A percentile compares a stretch with the other conserved stretches of the same genome.
phyloP scores from a whole-genome alignment of 306 rosid species.

The Gastrolobium villosum region DNA sequence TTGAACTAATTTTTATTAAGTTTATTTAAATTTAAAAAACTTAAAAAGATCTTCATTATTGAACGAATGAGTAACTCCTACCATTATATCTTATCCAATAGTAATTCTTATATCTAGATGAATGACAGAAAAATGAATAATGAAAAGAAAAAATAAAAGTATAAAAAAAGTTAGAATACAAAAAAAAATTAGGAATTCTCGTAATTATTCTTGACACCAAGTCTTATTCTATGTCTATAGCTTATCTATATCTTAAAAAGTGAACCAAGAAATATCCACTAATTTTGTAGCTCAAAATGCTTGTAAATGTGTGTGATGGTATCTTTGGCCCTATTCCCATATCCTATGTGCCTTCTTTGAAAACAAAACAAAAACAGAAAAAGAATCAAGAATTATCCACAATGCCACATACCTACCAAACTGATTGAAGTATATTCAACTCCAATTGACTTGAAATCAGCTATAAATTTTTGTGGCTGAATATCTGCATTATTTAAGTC shows the following conservation, averaged over 20 bases:
- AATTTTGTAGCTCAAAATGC: constrained; percentile 25
- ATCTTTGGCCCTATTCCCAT: constrained; percentile 8
- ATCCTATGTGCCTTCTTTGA: not conserved
- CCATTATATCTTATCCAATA: no score
- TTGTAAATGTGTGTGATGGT: constrained; percentile 15
- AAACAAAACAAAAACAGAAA: not conserved
- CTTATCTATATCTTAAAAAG: constrained; percentile 18
- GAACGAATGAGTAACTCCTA: no score
- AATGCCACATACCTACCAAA: constrained; percentile 20
- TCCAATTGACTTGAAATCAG: constrained; percentile 13
- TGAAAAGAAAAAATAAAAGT: no score
- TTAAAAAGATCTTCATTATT: no score
- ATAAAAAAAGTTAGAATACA: no score
- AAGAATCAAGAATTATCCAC: constrained; percentile 41
- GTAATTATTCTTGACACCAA: no score
- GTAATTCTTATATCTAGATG: no score
- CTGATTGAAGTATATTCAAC: constrained; percentile 17
- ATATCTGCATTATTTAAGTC: constrained; percentile 34
- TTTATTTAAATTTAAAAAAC: no score
- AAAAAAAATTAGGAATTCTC: no score
- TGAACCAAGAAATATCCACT: constrained; percentile 40
- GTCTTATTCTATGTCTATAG: not conserved
- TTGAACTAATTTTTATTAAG: no score
- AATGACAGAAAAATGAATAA: no score
- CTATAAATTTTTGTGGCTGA: constrained; percentile 29